A percentile compares a stretch with the other conserved stretches of the same genome.
phyloP scores from a whole-genome alignment of 2,329 filamentous ascomycete species.

The Ophiostoma himal-ulmi region DNA sequence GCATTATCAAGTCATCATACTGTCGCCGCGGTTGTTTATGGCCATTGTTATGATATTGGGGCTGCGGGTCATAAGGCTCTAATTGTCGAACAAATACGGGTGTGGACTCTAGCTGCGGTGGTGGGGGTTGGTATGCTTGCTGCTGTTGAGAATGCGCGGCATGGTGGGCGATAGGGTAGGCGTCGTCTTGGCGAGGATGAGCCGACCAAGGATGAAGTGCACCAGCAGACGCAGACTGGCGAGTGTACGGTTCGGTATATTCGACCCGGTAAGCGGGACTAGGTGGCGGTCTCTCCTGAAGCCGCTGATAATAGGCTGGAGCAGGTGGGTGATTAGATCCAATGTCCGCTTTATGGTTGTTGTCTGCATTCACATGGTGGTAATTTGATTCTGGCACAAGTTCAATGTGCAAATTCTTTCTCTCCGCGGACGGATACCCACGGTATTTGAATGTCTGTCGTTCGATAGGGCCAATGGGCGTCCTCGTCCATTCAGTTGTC shows the following conservation, averaged over 20 bases:
- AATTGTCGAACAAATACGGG: neutral
- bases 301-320: neutral
- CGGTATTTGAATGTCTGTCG: neutral
- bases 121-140: neutral
- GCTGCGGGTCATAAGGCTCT: neutral
- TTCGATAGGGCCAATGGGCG: neutral
- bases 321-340: neutral
- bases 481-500: neutral
- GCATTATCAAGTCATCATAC: neutral
- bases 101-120: neutral
- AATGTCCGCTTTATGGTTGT: neutral
- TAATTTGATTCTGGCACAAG: neutral
- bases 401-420: neutral
- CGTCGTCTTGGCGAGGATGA: neutral
- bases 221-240: neutral
- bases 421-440: neutral
- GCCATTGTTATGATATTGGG: neutral
- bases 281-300: neutral
- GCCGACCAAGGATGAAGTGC: neutral
- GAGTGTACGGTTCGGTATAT: neutral
- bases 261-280: neutral
- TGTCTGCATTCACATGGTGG: neutral
- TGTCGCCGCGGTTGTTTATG: neutral
- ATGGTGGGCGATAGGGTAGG: neutral
- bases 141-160: neutral